Percentiles rank a stretch among this genome's conserved stretches.
Conservation (phyloP, 1,284 basidiomycete genomes). For the Lentinus polychrous region DNA sequence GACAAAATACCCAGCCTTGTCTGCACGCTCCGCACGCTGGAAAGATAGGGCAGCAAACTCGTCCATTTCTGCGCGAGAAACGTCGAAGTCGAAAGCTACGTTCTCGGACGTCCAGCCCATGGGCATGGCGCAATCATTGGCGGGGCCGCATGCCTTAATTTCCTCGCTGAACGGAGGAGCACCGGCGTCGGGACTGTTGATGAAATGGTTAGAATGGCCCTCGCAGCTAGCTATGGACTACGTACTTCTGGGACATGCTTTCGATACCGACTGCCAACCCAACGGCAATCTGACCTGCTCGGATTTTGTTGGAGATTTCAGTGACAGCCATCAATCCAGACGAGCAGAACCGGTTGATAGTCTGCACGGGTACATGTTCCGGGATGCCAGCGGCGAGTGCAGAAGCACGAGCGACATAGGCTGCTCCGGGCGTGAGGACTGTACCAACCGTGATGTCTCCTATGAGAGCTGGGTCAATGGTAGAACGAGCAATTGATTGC, state of each 20-base stretch:
- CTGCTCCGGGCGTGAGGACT: slow-evolving; percentile 52
- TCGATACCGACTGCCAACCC: slow-evolving; percentile 83
- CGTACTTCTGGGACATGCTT: slow-evolving; percentile 75
- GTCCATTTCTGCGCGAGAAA: slow-evolving; percentile 83
- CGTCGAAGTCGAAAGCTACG: slow-evolving; percentile 71
- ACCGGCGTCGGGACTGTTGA: slow-evolving; percentile 56
- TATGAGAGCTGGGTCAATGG: slow-evolving; percentile 62
- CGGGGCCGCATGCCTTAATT: slow-evolving; percentile 20
- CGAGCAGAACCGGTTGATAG: slow-evolving; percentile 76
- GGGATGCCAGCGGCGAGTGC: slow-evolving; percentile 80
- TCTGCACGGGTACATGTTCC: slow-evolving; percentile 67
- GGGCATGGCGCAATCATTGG: slow-evolving; percentile 33
- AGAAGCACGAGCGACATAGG: slow-evolving; percentile 66
- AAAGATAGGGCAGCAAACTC: slow-evolving; percentile 75
- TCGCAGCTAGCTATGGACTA: slow-evolving; percentile 1
- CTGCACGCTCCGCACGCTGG: slow-evolving; percentile 65
- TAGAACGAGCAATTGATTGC: slow-evolving; percentile 56
- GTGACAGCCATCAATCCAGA: slow-evolving; percentile 72
- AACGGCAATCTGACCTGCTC: slow-evolving; percentile 76
- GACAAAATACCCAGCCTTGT: slow-evolving; percentile 63
- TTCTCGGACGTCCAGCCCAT: slow-evolving; percentile 90
- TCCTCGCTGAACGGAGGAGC: slow-evolving; percentile 53
- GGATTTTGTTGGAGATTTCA: slow-evolving; percentile 76
- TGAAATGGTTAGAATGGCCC: background rate
- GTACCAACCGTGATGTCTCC: slow-evolving; percentile 79